These are phyloP conservation scores for Fraxinus pennsylvanica DNA, from an alignment of 257 asterid species.

Conservation along the genomic window DNA sequence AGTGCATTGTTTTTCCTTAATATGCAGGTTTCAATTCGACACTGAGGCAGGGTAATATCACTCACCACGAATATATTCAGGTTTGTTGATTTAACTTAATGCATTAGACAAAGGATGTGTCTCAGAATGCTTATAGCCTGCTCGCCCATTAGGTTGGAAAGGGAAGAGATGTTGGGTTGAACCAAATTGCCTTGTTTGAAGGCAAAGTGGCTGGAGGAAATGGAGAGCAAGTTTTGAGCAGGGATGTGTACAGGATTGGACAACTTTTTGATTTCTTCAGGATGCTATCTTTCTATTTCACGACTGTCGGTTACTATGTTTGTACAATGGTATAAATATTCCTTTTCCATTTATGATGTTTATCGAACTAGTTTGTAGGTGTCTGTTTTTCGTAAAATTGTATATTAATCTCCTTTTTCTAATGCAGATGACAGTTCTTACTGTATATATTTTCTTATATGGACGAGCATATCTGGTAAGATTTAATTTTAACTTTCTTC, in stretches of 20 bases:
- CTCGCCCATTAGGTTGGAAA: slow-evolving; percentile 80
- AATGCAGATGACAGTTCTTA: slow-evolving; percentile 97
- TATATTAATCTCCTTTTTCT: slow-evolving; percentile 26
- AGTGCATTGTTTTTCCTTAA: slow-evolving; percentile 26
- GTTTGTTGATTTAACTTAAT: slow-evolving; percentile 29
- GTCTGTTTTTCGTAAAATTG: slow-evolving; percentile 22
- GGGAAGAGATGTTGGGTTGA: slow-evolving; percentile 99
- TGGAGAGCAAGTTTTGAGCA: slow-evolving; percentile 98
- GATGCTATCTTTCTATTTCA: slow-evolving; percentile 91
- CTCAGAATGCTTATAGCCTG: slow-evolving; percentile 23
- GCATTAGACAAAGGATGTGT: slow-evolving; percentile 13
- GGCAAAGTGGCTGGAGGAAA: slow-evolving; percentile 99
- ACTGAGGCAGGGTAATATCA: slow-evolving; percentile 92
- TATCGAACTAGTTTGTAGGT: slow-evolving; percentile 11
- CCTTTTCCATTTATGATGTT: slow-evolving; percentile 1
- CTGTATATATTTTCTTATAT: slow-evolving; percentile 80
- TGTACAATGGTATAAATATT: slow-evolving; percentile 84
- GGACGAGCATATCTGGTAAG: slow-evolving; percentile 97
- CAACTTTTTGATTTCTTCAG: slow-evolving; percentile 96
- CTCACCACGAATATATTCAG: slow-evolving; percentile 96
- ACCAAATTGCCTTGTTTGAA: slow-evolving; percentile 95
- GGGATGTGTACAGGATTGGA: slow-evolving; percentile 96
- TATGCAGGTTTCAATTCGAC: slow-evolving; percentile 95
- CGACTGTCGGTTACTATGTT: slow-evolving; percentile 93
- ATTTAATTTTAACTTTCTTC: slow-evolving; percentile 22